Evolutionary conservation across 345 rosid genomes (phyloP).

Genomic region (Salix koriyanagi): DNA sequence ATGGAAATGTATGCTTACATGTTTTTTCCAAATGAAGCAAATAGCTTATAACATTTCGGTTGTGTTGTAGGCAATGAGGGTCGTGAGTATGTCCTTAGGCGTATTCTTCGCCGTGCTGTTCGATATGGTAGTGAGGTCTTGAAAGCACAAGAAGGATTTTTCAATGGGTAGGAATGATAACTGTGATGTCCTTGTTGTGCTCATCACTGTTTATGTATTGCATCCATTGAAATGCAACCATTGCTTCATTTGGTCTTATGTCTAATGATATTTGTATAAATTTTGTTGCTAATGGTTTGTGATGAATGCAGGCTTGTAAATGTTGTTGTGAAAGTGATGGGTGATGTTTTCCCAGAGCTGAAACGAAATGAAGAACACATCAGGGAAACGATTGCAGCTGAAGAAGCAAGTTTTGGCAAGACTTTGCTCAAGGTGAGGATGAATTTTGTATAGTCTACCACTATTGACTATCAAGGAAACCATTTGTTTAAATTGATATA

Average conservation of each 20-base stretch:
- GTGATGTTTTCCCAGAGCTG: conserved; percentile 82
- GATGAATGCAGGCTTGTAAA: conserved; percentile 60
- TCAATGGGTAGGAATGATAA: conserved; percentile 58
- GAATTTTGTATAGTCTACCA: neutral
- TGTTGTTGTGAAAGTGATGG: conserved; percentile 67
- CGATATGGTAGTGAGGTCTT: conserved; percentile 88
- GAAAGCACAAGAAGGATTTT: conserved; percentile 87
- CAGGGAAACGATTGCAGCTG: conserved; percentile 63
- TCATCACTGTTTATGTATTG: neutral
- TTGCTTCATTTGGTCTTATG: neutral
- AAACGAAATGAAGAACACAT: conserved; percentile 73
- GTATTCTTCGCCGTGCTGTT: conserved; percentile 97
- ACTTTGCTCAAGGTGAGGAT: conserved; percentile 70
- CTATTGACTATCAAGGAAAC: neutral
- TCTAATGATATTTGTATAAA: neutral
- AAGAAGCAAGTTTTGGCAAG: conserved; percentile 91
- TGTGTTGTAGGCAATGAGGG: conserved; percentile 78
- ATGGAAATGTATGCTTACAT: neutral
- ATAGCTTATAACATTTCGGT: neutral
- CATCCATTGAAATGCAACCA: neutral
- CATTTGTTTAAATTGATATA: neutral
- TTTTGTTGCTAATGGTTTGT: conserved; percentile 3
- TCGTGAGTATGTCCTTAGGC: conserved; percentile 91
- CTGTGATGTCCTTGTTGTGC: neutral
- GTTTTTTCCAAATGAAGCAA: neutral